Evolutionary conservation across 2,329 filamentous ascomycete species (phyloP), one percentile per base, ranked within the genome.

Genomic region (Amesomyces nigricolor): DNA sequence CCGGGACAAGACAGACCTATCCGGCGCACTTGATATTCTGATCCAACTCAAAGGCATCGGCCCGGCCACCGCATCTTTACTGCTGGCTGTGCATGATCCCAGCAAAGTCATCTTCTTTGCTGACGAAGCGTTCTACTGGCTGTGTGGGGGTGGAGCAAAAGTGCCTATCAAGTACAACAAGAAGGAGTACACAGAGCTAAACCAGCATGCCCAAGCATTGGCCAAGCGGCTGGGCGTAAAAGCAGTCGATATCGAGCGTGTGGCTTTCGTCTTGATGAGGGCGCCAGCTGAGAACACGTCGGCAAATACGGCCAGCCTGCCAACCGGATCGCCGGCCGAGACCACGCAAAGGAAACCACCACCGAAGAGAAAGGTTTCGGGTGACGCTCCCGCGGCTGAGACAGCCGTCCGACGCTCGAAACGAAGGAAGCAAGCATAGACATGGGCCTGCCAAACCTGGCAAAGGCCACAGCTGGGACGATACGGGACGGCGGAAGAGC

Each of bases 41-140:
- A 76, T 75, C 1, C 75, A 75, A 53, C 73, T 94, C n/a, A 85
- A 77, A 60, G 89, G 89, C 35, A 82, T 95, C 58, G 89, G 89
- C 0, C 88, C 89, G 1, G 89, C 89, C 7, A 92, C 88, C 0
- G 88, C 87, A 0, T 89, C 87, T 1, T 78, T 94, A 32, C 71
- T 92, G 1, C 76, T 94, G 2, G 80, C 85, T 4, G 80, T 87
- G 4, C 79, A 83, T 60, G 78, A 83, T 57, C 78, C 85, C 0
- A 68, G 74, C 0, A 70, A 72, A 11, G 75, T 85, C 47, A 78
- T 88, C 1, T 92, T 92, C 75, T 92, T 92, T 71, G 87, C 85
- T 2, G 89, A 95, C 65, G 89, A 94, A 70, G 77, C 85, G 3
- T 92, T 85, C 66, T 79, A 84, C 61, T 92, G 87, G 87, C 71